These are phyloP conservation scores for Oryza rufipogon DNA, from an alignment of 176 grass and related monocot species.

Conservation along the genomic window DNA sequence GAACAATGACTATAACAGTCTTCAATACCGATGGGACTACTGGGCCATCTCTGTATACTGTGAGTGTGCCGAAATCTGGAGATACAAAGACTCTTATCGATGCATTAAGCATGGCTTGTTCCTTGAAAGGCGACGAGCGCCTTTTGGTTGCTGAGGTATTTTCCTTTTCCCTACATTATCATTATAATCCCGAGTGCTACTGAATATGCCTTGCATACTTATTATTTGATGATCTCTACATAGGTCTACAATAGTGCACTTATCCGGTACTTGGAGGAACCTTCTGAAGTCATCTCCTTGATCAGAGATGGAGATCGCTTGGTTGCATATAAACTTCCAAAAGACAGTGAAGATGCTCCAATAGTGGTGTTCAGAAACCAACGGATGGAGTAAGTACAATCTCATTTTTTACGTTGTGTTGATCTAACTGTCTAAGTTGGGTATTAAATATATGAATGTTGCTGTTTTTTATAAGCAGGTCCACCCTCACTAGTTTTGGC, in stretches of 20 bases:
- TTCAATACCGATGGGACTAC: constrained; percentile 64
- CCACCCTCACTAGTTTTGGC: constrained; percentile 54
- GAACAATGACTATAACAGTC: constrained; percentile 86
- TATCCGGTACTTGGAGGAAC: constrained; percentile 85
- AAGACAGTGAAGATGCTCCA: constrained; percentile 68
- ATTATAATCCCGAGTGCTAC: constrained; percentile 24
- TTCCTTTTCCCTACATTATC: constrained; percentile 25
- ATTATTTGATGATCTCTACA: constrained; percentile 19
- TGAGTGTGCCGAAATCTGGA: constrained; percentile 78
- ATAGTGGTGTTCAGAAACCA: constrained; percentile 86
- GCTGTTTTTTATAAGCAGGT: constrained; percentile 39
- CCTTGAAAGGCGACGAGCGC: constrained; percentile 65
- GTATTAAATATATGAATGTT: constrained; percentile 13
- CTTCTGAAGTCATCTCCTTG: constrained; percentile 81
- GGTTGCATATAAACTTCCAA: constrained; percentile 76
- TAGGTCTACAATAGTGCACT: constrained; percentile 84
- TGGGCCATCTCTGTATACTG: constrained; percentile 69
- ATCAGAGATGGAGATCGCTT: constrained; percentile 89
- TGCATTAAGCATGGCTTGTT: constrained; percentile 73
- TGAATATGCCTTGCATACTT: constrained; percentile 22
- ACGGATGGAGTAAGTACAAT: constrained; percentile 72
- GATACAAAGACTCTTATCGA: constrained; percentile 67
- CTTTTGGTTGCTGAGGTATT: constrained; percentile 89
- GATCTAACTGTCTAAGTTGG: not conserved
- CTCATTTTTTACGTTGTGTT: constrained; percentile 24